phyloP scores from a whole-genome alignment of 305 asterid genomes.

The Fraxinus ornus region DNA sequence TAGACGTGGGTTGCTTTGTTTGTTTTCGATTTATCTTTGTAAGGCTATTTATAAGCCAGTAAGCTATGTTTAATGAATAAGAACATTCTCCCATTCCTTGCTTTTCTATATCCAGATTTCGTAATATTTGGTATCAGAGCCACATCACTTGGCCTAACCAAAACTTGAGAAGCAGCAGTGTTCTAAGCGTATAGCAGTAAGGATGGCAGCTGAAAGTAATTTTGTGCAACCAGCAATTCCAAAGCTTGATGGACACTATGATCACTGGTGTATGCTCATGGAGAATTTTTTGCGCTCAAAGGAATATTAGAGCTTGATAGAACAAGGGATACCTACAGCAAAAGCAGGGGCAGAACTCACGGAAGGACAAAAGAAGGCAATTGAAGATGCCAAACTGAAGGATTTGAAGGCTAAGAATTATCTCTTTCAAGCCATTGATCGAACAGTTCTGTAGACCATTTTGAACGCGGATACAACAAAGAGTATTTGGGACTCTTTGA shows the following conservation, averaged over 20 bases:
- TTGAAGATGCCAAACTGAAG: no score
- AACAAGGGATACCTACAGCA: no score
- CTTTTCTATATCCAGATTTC: background rate
- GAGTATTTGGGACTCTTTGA: background rate
- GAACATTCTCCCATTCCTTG: background rate
- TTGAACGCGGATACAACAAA: background rate
- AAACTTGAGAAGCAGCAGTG: background rate
- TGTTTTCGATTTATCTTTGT: background rate
- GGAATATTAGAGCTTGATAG: no score
- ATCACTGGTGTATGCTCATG: no score
- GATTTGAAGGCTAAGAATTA: no score
- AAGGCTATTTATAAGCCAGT: background rate
- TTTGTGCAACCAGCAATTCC: background rate
- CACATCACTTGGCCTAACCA: background rate
- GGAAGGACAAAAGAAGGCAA: no score
- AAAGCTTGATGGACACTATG: background rate
- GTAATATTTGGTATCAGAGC: background rate
- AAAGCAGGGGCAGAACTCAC: no score
- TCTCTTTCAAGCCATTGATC: background rate
- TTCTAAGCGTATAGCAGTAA: background rate
- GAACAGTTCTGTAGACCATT: background rate
- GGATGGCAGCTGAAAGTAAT: background rate
- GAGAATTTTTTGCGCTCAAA: no score
- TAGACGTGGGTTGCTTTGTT: background rate
- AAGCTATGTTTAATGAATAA: no score